Evolutionary conservation across 495 filamentous ascomycete genomes (phyloP), one percentile per base, ranked within the genome.

Genomic region (Saxispiralis lemnorum): DNA sequence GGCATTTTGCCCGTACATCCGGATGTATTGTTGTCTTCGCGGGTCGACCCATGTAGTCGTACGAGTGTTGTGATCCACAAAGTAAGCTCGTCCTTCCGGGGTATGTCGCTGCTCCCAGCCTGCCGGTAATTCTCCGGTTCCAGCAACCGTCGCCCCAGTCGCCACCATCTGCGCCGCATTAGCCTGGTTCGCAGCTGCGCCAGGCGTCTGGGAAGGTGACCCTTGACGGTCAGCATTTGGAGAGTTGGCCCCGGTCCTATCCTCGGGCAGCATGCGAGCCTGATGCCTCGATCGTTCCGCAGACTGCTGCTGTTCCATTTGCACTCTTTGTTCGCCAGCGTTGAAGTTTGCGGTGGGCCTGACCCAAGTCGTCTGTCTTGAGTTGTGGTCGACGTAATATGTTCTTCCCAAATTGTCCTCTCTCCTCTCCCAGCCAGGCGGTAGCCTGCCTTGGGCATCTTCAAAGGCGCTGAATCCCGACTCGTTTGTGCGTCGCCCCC

Each of bases 31-130:
- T 65, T 95, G 88, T 38, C 89, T 80, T 43, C 89, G 80, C 20
- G 89, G 89, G 59, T 97, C 89, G n/a, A 97, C 89, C 89, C 89
- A 97, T 5, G 89, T 97, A 7, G 89, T 97, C 5, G 92, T 96
- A 43, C 89, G 78, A 13, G 92, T 96, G 60, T 96, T 97, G 63
- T 97, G 89, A 58, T 97, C 89, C n/a, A 97, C 89, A 61, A 95
- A 97, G 60, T 97, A 97, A 16, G 87, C 66, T 40, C 89, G 73
- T 21, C 88, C 88, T 68, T 97, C 89, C 1, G 89, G 85, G 3
- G 89, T 97, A 57, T 81, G 83, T 51, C 89, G 71, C 56, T 95
- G 85, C 61, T 97, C 89, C 89, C 89, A 97, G 30, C 86, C 83
- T 30, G 89, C 75, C 15, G 89, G 89, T 47, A 96, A 78, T 64